A percentile compares a stretch with the other conserved stretches of the same genome.
Conservation (phyloP, 2,329 filamentous ascomycete species). For the Emergomyces orientalis region DNA sequence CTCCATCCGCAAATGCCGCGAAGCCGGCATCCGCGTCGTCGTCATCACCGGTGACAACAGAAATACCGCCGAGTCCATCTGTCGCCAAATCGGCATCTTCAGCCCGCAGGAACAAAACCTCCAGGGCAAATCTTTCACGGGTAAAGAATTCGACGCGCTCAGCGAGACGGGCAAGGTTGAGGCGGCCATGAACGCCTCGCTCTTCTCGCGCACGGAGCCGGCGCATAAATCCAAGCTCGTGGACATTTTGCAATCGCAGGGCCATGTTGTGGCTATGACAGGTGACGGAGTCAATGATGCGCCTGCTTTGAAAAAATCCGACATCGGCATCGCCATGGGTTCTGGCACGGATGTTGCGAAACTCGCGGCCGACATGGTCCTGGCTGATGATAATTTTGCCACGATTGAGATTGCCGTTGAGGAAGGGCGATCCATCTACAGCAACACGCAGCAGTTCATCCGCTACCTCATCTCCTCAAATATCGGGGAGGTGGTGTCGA, state of each 20-base stretch:
- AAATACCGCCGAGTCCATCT: slow-evolving; percentile 95
- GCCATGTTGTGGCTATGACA: slow-evolving; percentile 97
- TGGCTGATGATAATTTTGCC: slow-evolving; percentile 97
- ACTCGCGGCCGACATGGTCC: slow-evolving; percentile 94
- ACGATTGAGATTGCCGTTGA: slow-evolving; percentile 95
- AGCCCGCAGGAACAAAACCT: slow-evolving; percentile 64
- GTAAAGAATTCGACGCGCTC: slow-evolving; percentile 84
- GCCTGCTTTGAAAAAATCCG: slow-evolving; percentile 93
- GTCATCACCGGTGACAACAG: slow-evolving; percentile 98
- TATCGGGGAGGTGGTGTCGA: slow-evolving; percentile 97
- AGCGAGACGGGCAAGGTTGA: slow-evolving; percentile 68
- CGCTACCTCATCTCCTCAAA: slow-evolving; percentile 98
- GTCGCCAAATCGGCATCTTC: slow-evolving; percentile 93
- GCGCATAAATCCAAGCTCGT: slow-evolving; percentile 96
- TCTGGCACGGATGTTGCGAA: slow-evolving; percentile 96
- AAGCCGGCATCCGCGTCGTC: slow-evolving; percentile 90
- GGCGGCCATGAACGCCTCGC: slow-evolving; percentile 72
- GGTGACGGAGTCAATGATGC: slow-evolving; percentile 98
- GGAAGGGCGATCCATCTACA: slow-evolving; percentile 96
- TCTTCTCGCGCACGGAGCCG: slow-evolving; percentile 95
- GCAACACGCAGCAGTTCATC: slow-evolving; percentile 99
- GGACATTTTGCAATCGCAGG: slow-evolving; percentile 83
- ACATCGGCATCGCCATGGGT: slow-evolving; percentile 98
- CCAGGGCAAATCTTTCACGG: slow-evolving; percentile 86
- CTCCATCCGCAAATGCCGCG: slow-evolving; percentile 80